A percentile compares a stretch with the other conserved stretches of the same genome.
Evolutionary conservation across 2,329 filamentous ascomycete species (phyloP).

Genomic region (Pezizomycotina sp.): DNA sequence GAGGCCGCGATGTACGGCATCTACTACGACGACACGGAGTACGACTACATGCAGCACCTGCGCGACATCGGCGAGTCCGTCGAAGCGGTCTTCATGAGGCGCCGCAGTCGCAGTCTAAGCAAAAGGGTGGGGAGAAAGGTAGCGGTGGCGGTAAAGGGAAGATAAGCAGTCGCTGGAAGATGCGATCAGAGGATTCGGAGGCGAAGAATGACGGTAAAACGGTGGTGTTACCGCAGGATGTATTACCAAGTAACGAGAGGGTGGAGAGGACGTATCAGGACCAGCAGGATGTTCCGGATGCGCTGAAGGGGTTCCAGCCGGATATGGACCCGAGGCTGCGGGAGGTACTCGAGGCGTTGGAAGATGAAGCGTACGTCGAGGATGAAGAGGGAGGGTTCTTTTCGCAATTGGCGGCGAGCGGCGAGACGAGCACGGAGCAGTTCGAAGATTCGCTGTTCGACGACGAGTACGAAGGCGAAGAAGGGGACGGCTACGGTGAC

Average conservation of each 20-base stretch:
- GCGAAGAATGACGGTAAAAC: slow-evolving; percentile 28
- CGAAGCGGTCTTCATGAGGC: slow-evolving; percentile 64
- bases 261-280: slow-evolving; percentile 68
- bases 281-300: slow-evolving; percentile 83
- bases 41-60: slow-evolving; percentile 99
- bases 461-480: slow-evolving; percentile 41
- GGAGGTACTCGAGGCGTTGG: slow-evolving; percentile 80
- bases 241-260: slow-evolving; percentile 65
- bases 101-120: slow-evolving; percentile 37
- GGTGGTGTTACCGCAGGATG: slow-evolving; percentile 44
- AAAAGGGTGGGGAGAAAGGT: slow-evolving; percentile 45
- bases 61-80: slow-evolving; percentile 60
- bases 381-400: slow-evolving; percentile 67
- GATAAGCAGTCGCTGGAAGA: slow-evolving; percentile 61
- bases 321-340: slow-evolving; percentile 91
- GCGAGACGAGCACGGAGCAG: slow-evolving; percentile 63
- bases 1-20: slow-evolving; percentile 89
- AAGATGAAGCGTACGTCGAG: slow-evolving; percentile 88
- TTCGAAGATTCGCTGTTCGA: slow-evolving; percentile 41
- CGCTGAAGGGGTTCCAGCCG: slow-evolving; percentile 82
- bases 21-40: slow-evolving; percentile 85
- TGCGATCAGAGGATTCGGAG: slow-evolving; percentile 44
- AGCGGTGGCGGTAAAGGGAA: slow-evolving; percentile 33
- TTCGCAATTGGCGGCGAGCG: slow-evolving; percentile 48
- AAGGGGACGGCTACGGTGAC: too few species aligned